A percentile compares a stretch with the other conserved stretches of the same genome.
Conservation (phyloP, 2,329 filamentous ascomycete species). For the Aspergillus sp. region DNA sequence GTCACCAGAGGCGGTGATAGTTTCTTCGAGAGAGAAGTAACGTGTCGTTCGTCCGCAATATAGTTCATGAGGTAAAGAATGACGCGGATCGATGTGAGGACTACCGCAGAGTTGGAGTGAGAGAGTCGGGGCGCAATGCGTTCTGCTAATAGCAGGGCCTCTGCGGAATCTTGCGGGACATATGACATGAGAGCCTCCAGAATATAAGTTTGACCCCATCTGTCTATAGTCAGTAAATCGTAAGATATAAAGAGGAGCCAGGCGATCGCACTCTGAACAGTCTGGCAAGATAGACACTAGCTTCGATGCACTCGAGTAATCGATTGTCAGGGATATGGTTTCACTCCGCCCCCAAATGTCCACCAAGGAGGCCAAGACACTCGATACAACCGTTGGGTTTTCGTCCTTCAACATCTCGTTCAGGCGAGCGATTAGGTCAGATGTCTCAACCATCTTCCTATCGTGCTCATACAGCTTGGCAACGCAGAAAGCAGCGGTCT, state of each 20-base stretch:
- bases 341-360: slow-evolving; percentile 99
- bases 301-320: slow-evolving; percentile 96
- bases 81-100: slow-evolving; percentile 93
- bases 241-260: not conserved
- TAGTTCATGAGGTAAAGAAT: slow-evolving; percentile 99
- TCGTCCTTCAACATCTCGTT: slow-evolving; percentile 91
- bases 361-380: slow-evolving; percentile 86
- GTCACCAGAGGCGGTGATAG: slow-evolving; percentile 94
- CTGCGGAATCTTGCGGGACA: slow-evolving; percentile 85
- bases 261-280: slow-evolving; percentile 81
- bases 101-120: slow-evolving; percentile 95
- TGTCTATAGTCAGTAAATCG: slow-evolving; percentile 43
- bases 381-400: slow-evolving; percentile 96
- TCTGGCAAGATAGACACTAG: slow-evolving; percentile 96
- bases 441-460: slow-evolving; percentile 82
- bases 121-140: slow-evolving; percentile 93
- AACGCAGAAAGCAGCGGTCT: slow-evolving; percentile 94
- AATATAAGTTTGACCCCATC: slow-evolving; percentile 99
- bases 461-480: slow-evolving; percentile 99
- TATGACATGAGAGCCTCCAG: slow-evolving; percentile 98
- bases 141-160: slow-evolving; percentile 88
- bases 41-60: slow-evolving; percentile 87
- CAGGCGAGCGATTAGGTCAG: slow-evolving; percentile 87
- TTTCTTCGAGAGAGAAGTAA: slow-evolving; percentile 85
- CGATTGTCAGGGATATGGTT: slow-evolving; percentile 96